Conservation (phyloP, 495 filamentous ascomycete species). For the Lepidopterella palustris region DNA sequence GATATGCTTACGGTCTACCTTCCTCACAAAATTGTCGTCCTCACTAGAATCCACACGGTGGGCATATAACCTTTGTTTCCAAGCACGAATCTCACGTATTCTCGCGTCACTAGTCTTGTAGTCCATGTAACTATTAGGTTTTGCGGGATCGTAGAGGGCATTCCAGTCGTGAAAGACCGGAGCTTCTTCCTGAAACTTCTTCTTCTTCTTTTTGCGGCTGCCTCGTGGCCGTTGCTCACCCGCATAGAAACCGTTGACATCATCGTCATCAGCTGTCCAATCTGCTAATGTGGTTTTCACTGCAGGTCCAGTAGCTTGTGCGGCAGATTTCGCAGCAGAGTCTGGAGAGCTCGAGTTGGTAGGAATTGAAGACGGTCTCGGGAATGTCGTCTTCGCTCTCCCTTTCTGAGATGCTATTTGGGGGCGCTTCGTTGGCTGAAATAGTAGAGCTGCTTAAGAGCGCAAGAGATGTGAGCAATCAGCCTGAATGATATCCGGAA, state of each 20-base stretch:
- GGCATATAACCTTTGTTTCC: conserved; percentile 51
- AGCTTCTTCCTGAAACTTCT: conserved; percentile 63
- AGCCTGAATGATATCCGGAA: conserved; percentile 29
- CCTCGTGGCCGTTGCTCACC: conserved; percentile 66
- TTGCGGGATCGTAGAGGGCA: conserved; percentile 80
- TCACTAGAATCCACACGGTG: conserved; percentile 1
- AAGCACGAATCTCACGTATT: conserved; percentile 70
- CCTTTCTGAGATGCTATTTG: conserved; percentile 59
- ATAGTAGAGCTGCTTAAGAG: conserved; percentile 59
- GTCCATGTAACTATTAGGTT: conserved; percentile 81
- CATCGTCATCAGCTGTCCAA: conserved; percentile 77
- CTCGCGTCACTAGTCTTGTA: conserved; percentile 83
- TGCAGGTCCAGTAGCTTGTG: conserved; percentile 10
- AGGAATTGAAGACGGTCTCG: conserved; percentile 5
- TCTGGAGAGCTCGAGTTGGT: conserved; percentile 20
- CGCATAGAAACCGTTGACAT: conserved; percentile 56
- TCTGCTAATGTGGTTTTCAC: conserved; percentile 70
- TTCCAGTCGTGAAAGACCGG: conserved; percentile 70
- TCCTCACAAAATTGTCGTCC: not conserved
- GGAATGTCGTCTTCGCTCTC: conserved; percentile 12
- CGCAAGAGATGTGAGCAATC: conserved; percentile 43
- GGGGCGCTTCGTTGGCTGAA: conserved; percentile 79
- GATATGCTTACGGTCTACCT: not conserved
- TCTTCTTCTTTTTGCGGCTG: conserved; percentile 67
- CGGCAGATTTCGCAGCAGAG: conserved; percentile 4